Evolutionary conservation across 805 yeast genomes (phyloP), one percentile per base, ranked within the genome.

Genomic region (Hemisphaericaspora nanyangensis): DNA sequence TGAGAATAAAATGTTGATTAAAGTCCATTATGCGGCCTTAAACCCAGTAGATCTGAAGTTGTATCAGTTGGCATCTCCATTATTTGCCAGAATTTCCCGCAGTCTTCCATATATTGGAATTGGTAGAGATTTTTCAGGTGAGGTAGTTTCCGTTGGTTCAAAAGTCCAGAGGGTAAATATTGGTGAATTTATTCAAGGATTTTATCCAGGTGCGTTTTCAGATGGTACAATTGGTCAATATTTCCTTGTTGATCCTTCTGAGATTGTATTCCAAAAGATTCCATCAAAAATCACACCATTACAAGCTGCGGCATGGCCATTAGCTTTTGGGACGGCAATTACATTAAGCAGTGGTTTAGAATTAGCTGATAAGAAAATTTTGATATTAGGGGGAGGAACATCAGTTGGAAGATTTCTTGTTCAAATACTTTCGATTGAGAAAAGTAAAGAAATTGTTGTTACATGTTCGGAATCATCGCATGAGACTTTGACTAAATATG

Each of bases 371-470:
- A 64, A 77, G 5, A 73, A 69, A 42, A 74, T 83, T 4, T 65
- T 85, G 34, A 70, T 86, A 16, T 63, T 84, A 34, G 95, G 95
- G 27, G 91, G 84, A 18, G 80, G 85, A 7, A 79, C 95, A 1
- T 61, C 81, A 11, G 89, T 83, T 12, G 89, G 90, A 16, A 54
- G 70, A 20, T 70, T 66, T 43, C 66, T 72, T 4, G 63, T 77
- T 26, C 85, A 80, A 55, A 56, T 84, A 29, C 77, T 82, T 7
- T 80, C 75, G 55, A 38, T 40, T 5, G 46, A 50, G 32, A 59
- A 68, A 2, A 76, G 78, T 7, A 60, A 61, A 18, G 69, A 70
- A 10, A 74, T 86, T 17, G 80, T 76, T 4, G 79, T 76, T 18
- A 69, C 79, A 3, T 76, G 82, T 52, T 78, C 83, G 3, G 57